phyloP scores from a whole-genome alignment of 1,139 yeast genomes.

The Diutina pseudorugosa region DNA sequence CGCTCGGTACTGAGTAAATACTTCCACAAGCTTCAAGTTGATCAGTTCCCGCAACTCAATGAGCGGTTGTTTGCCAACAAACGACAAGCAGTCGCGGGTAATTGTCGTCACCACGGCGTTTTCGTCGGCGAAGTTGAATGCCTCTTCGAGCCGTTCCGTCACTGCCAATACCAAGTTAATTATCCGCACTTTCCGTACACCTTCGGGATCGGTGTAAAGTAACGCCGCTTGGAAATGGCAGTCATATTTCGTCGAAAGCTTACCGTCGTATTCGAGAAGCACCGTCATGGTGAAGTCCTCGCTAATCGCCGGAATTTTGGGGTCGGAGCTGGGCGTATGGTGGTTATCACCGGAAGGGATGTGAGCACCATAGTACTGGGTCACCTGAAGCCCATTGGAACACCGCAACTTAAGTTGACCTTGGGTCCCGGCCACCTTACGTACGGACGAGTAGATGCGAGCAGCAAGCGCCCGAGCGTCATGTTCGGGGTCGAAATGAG shows the following conservation, averaged over 20 bases:
- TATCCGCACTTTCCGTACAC: conserved; percentile 74
- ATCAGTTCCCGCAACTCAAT: conserved; percentile 52
- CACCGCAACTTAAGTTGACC: conserved; percentile 79
- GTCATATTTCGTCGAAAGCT: conserved; percentile 57
- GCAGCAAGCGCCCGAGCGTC: conserved; percentile 61
- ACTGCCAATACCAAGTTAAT: conserved; percentile 76
- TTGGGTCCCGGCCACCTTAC: conserved; percentile 53
- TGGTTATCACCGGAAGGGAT: conserved; percentile 21
- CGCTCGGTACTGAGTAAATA: conserved; percentile 67
- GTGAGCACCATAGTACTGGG: conserved; percentile 51
- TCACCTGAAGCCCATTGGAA: conserved; percentile 78
- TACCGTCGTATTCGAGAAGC: conserved; percentile 67
- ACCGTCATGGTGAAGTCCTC: conserved; percentile 61
- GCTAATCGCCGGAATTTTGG: conserved; percentile 55
- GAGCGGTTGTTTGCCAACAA: conserved; percentile 49
- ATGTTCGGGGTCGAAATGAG: conserved; percentile 53
- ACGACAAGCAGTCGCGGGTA: conserved; percentile 55
- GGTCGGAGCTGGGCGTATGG: conserved; percentile 35
- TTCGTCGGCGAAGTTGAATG: conserved; percentile 75
- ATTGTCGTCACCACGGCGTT: conserved; percentile 68
- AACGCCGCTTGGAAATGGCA: conserved; percentile 90
- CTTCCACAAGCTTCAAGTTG: conserved; percentile 53
- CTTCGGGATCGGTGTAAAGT: conserved; percentile 66
- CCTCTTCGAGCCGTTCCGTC: conserved; percentile 59
- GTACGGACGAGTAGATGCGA: conserved; percentile 37